phyloP scores from a whole-genome alignment of 1,139 yeast species.

The Casaregolazyma suthepensis region DNA sequence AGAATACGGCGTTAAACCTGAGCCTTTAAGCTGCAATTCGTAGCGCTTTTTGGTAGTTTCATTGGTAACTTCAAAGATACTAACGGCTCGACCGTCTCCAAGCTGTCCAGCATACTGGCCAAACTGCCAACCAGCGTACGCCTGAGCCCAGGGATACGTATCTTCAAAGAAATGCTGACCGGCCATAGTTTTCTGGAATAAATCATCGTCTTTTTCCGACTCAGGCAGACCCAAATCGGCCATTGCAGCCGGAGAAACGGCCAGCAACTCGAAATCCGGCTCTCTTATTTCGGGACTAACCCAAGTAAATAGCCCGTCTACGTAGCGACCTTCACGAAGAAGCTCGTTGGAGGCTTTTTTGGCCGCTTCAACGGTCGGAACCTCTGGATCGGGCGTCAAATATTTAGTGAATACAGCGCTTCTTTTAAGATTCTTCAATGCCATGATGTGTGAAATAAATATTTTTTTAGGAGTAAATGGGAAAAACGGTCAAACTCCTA shows the following conservation, averaged over 20 bases:
- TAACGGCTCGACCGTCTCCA: slow-evolving; percentile 91
- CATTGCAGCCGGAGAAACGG: slow-evolving; percentile 58
- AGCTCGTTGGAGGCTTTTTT: slow-evolving; percentile 34
- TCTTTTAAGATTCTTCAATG: slow-evolving; percentile 8
- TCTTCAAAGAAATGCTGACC: slow-evolving; percentile 48
- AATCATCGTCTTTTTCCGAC: slow-evolving; percentile 29
- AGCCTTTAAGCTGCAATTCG: slow-evolving; percentile 83
- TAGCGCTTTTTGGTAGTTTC: slow-evolving; percentile 36
- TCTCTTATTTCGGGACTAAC: slow-evolving; percentile 35
- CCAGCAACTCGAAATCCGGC: slow-evolving; percentile 44
- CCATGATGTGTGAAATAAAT: background rate
- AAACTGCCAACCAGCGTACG: slow-evolving; percentile 95
- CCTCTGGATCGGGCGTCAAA: slow-evolving; percentile 54
- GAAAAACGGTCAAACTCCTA: background rate
- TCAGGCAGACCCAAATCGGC: slow-evolving; percentile 50
- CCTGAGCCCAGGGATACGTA: slow-evolving; percentile 78
- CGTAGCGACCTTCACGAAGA: slow-evolving; percentile 53
- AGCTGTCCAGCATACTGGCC: slow-evolving; percentile 96
- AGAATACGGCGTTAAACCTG: slow-evolving; percentile 86
- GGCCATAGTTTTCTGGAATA: slow-evolving; percentile 49
- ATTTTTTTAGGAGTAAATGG: background rate
- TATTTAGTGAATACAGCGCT: slow-evolving; percentile 38
- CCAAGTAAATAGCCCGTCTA: slow-evolving; percentile 62
- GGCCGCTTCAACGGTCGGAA: slow-evolving; percentile 50
- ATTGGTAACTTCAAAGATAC: slow-evolving; percentile 62